Base-by-base conservation (phyloP, 1,284 basidiomycete genomes). In the Sporisorium scitamineum region DNA sequence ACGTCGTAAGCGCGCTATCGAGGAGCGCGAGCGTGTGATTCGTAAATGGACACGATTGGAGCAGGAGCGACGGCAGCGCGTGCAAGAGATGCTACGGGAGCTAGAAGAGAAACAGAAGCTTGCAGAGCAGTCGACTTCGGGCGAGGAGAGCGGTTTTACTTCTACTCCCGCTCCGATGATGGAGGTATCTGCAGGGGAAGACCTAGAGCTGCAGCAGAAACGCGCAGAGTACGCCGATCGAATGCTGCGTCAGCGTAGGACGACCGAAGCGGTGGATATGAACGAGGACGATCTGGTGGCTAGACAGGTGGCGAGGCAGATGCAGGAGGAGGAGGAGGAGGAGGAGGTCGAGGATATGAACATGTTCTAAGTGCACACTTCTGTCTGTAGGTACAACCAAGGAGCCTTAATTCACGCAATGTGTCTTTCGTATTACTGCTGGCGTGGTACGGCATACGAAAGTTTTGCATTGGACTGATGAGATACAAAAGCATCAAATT, bases 1-100 rank as follows among this genome's bases (percentile, higher is more conserved):
- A 50, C 56, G 69, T 6, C 32, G 79, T 11, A 69, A 75, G 41
- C 44, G 59, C 1, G 79, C 79, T 2, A 75, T 81, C 39, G 78
- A 80, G 32, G 71, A 74, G 32, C 42, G 79, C 4, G 79, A 76
- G 29, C 27, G 68, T 1, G 59, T 68, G 18, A 71, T 76, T 14
- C 54, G 74, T 4, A 66, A 72, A 39, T 72, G 69, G 73, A 54
- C 44, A 1, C 16, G 72, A 5, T 37, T 70, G 9, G 67, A 70
- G 51, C 26, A 58, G 2, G 72, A 75, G 37, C 54, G 72, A n/a
- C 31, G 60, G 1, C 18, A 70, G 16, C 47, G 61, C 0, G 32
- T 50, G 11, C 5, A 10, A 8, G 57, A 67, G 31, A 8, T 67
- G n/a, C 45, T 60, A 18, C 20, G 53, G 11, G 14, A 37, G 34